These are phyloP conservation scores for Botryococcus braunii DNA, from an alignment of 163 green algal species.

Conservation along the genomic window DNA sequence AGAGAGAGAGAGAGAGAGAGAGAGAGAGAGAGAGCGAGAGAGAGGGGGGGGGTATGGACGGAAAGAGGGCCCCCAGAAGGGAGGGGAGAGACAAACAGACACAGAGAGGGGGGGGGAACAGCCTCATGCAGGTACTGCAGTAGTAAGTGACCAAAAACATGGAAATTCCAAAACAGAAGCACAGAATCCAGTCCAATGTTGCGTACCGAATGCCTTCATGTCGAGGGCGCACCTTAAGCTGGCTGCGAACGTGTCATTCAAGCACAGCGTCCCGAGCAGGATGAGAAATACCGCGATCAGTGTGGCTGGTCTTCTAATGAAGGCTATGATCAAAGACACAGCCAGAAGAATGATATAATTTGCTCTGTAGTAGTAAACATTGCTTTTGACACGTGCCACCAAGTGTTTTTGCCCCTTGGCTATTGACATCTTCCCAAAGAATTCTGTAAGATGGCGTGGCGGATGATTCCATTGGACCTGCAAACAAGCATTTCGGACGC, in stretches of 20 bases:
- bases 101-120: too few species aligned
- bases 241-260: conserved; percentile 24
- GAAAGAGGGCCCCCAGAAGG: too few species aligned
- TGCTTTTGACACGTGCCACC: conserved; percentile 15
- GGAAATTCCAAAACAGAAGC: too few species aligned
- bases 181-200: too few species aligned
- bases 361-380: conserved; percentile 21
- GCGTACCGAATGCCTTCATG: too few species aligned
- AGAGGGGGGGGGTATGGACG: too few species aligned
- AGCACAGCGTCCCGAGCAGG: conserved; percentile 7
- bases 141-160: too few species aligned
- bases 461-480: conserved; percentile 23
- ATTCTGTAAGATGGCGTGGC: conserved; percentile 14
- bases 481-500: too few species aligned
- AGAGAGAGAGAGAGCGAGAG: too few species aligned
- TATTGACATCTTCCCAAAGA: conserved; percentile 11
- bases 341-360: conserved; percentile 19
- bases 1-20: too few species aligned
- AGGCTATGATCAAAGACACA: conserved; percentile 2
- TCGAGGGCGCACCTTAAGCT: conserved; percentile 13
- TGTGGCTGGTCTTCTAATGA: conserved; percentile 8
- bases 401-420: conserved; percentile 14
- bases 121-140: too few species aligned
- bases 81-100: too few species aligned
- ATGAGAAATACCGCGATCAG: conserved; percentile 6